phyloP scores from a whole-genome alignment of 441 rosid species.

The Aleurites moluccanus region DNA sequence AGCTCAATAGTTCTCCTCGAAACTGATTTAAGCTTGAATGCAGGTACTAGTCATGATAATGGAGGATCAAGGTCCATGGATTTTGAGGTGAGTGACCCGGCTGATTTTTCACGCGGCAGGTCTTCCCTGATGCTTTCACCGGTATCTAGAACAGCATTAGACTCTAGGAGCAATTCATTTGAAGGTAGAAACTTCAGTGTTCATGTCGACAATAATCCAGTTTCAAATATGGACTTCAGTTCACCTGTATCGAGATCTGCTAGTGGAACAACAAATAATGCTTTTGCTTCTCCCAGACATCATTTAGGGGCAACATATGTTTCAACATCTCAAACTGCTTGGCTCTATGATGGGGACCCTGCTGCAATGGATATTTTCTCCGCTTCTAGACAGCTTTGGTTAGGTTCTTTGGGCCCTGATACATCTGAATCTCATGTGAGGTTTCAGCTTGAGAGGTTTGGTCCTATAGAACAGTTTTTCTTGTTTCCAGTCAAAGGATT shows the following conservation, averaged over 20 bases:
- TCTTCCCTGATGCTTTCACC: slow-evolving; percentile 71
- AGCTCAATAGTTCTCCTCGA: slow-evolving; percentile 34
- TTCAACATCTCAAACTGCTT: slow-evolving; percentile 46
- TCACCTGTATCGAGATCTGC: slow-evolving; percentile 37
- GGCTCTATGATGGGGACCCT: slow-evolving; percentile 85
- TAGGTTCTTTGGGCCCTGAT: slow-evolving; percentile 79
- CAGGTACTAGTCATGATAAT: slow-evolving; percentile 55
- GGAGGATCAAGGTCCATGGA: slow-evolving; percentile 65
- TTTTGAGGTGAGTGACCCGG: slow-evolving; percentile 60
- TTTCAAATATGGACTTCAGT: slow-evolving; percentile 30
- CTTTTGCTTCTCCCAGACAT: slow-evolving; percentile 60
- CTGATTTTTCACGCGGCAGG: slow-evolving; percentile 62
- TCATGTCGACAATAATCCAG: slow-evolving; percentile 37
- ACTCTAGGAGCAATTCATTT: slow-evolving; percentile 62
- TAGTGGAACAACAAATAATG: slow-evolving; percentile 33
- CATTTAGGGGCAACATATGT: slow-evolving; percentile 44
- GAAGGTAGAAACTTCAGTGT: slow-evolving; percentile 57
- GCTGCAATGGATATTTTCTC: slow-evolving; percentile 73
- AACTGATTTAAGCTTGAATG: slow-evolving; percentile 46
- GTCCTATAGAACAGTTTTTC: slow-evolving; percentile 75
- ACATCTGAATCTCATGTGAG: slow-evolving; percentile 75
- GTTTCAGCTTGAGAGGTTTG: slow-evolving; percentile 84
- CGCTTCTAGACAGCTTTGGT: slow-evolving; percentile 83
- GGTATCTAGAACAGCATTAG: slow-evolving; percentile 49
- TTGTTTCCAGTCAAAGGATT: slow-evolving; percentile 73